These are phyloP conservation scores for Alternaria sp. DNA, from an alignment of 2,329 filamentous ascomycete genomes.

Conservation along the genomic window DNA sequence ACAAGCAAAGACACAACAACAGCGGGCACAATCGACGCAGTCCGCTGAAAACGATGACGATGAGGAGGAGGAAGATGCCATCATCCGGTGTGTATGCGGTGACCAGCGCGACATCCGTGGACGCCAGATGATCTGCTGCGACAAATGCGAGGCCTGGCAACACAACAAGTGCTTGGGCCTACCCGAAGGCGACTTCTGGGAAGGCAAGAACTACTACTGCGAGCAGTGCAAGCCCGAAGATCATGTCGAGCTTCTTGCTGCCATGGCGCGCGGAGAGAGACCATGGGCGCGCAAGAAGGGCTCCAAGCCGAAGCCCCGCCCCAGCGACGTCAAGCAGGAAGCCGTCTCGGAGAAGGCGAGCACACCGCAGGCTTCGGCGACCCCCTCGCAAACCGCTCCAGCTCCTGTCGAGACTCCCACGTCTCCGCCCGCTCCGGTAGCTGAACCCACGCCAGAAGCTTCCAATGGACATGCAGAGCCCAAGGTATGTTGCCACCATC, in stretches of 20 bases:
- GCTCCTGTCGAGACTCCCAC: conserved; percentile 20
- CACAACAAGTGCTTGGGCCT: conserved; percentile 96
- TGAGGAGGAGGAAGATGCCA: conserved; percentile 68
- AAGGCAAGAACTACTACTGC: conserved; percentile 74
- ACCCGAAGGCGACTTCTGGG: conserved; percentile 70
- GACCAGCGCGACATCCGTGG: conserved; percentile 80
- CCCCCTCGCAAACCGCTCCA: conserved; percentile 25
- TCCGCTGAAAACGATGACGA: conserved; percentile 49
- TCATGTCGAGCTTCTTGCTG: conserved; percentile 81
- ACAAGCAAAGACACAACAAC: conserved; percentile 51
- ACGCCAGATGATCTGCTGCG: conserved; percentile 95
- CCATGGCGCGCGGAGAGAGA: conserved; percentile 80
- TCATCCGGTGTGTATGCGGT: conserved; percentile 94
- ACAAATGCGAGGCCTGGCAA: conserved; percentile 92
- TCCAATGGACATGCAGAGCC: conserved; percentile 36
- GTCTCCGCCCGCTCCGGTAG: conserved; percentile 22
- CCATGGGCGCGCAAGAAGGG: conserved; percentile 76
- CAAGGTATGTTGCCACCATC: conserved; percentile 27
- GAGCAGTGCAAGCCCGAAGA: conserved; percentile 86
- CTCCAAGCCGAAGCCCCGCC: conserved; percentile 67
- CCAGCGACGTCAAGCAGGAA: conserved; percentile 67
- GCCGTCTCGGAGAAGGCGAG: conserved; percentile 51
- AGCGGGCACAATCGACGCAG: conserved; percentile 39
- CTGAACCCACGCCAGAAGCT: conserved; percentile 21
- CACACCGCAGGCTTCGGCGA: conserved; percentile 27